Base-by-base conservation (phyloP, 768 basidiomycete genomes). In the Psilocybe sp. region DNA sequence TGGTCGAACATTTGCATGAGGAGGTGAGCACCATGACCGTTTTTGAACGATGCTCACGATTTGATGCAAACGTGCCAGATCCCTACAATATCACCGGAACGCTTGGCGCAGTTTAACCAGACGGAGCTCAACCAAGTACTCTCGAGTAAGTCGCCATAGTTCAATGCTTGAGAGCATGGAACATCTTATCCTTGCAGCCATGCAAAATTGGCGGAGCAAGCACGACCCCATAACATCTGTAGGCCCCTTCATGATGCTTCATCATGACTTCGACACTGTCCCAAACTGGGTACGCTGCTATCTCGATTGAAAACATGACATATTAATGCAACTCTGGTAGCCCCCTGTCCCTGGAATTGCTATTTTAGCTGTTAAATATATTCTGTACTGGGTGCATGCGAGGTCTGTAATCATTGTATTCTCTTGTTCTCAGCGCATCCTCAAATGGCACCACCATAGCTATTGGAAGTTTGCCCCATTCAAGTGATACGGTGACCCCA, bases 1-100 rank as follows among this genome's bases (percentile, higher is more conserved):
- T 53, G 7, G 47, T 48, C 9, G 19, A 13, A n/a, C 47, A 53
- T 47, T 39, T 53, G 35, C 47, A 40, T 12, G 46, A 52, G 12
- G 47, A 53, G 36, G 52, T 49, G 38, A 38, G 41, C n/a, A 33
- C 4, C 23, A 28, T n/a, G n/a, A n/a, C 23, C 7, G 23, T 34
- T 36, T 19, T 15, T 34, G 15, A 15, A 7, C 3, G 34, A 10
- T 15, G 19, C 15, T 16, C 16, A 10, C 15, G 4, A 18, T 14
- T n/a, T n/a, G 31, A 3, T 23, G 9, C 6, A 20, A 14, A 7
- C 31, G 5, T 1, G 14, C 6, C 33, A 47, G 46, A 15, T 47
- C 12, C 28, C 18, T 11, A 47, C 46, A 9, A 23, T 47, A 10
- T 33, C 31, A 3, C 46, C 46, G 14, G 46, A 47, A 31, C 38